Conservation (phyloP, 208 protist genomes). For the Acanthamoeba royreba region DNA sequence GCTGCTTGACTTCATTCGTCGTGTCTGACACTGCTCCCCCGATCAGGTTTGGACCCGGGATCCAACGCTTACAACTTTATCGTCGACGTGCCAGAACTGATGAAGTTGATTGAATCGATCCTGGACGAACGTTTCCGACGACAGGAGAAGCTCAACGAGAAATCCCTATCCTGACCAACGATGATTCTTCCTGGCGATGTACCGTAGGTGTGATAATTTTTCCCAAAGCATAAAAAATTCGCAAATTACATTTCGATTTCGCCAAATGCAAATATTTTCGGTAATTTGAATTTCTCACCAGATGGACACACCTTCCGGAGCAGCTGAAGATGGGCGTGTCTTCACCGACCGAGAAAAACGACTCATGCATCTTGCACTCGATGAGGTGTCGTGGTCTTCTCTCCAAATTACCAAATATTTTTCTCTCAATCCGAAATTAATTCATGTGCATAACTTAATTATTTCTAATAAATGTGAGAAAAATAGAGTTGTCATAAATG, state of each 20-base stretch:
- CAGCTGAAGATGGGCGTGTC: too few species aligned
- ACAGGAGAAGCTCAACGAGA: too few species aligned
- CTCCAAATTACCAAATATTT: neutral
- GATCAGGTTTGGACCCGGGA: neutral
- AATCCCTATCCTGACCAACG: too few species aligned
- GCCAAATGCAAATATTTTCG: too few species aligned
- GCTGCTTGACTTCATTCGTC: neutral
- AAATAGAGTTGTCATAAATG: neutral
- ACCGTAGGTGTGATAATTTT: too few species aligned
- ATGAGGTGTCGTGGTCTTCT: neutral
- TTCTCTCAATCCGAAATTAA: too few species aligned
- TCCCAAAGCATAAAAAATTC: too few species aligned
- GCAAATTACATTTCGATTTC: too few species aligned
- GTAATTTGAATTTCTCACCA: too few species aligned
- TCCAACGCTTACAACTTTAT: neutral
- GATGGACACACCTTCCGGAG: too few species aligned
- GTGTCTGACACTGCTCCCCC: neutral
- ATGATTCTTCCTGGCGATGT: too few species aligned
- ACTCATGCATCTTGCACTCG: neutral
- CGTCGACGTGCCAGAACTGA: neutral
- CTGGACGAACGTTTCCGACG: neutral
- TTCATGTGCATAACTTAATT: neutral
- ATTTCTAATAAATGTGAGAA: neutral
- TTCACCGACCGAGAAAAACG: neutral
- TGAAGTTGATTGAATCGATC: neutral